Conservation (phyloP, 2,329 filamentous ascomycete genomes). For the Aspergillus sp. region DNA sequence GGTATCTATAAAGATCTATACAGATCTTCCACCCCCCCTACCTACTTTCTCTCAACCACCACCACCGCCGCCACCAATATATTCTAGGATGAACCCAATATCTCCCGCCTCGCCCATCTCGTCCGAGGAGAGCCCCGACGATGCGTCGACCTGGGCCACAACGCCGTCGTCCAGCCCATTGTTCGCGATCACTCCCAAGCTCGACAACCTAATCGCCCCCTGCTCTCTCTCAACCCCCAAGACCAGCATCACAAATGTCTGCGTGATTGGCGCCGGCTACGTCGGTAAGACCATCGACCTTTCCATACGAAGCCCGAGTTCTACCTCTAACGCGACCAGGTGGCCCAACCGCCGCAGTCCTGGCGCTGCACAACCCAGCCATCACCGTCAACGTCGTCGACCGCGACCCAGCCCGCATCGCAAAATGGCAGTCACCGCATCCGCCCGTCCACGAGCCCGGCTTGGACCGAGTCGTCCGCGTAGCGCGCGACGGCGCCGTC, state of each 20-base stretch:
- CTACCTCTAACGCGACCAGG: conserved; percentile 42
- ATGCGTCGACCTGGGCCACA: conserved; percentile 23
- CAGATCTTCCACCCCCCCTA: not conserved
- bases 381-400: conserved; percentile 74
- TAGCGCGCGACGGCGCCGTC: conserved; percentile 9
- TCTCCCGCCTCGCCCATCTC: conserved; percentile 4
- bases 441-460: conserved; percentile 76
- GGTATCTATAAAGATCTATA: no score
- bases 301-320: no score
- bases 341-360: conserved; percentile 71
- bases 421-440: conserved; percentile 69
- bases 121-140: conserved; percentile 19
- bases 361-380: conserved; percentile 70
- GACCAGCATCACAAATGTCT: conserved; percentile 48
- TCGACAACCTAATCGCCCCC: conserved; percentile 16
- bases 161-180: conserved; percentile 27
- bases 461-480: conserved; percentile 64
- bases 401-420: conserved; percentile 62
- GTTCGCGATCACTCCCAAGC: conserved; percentile 19
- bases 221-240: no score
- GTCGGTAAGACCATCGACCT: conserved; percentile 52
- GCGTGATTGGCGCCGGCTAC: conserved; percentile 73
- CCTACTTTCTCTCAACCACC: not conserved
- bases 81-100: not conserved
- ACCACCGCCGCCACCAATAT: no score